Evolutionary conservation across 768 basidiomycete genomes (phyloP).

Genomic region (Mycena leptocephala): DNA sequence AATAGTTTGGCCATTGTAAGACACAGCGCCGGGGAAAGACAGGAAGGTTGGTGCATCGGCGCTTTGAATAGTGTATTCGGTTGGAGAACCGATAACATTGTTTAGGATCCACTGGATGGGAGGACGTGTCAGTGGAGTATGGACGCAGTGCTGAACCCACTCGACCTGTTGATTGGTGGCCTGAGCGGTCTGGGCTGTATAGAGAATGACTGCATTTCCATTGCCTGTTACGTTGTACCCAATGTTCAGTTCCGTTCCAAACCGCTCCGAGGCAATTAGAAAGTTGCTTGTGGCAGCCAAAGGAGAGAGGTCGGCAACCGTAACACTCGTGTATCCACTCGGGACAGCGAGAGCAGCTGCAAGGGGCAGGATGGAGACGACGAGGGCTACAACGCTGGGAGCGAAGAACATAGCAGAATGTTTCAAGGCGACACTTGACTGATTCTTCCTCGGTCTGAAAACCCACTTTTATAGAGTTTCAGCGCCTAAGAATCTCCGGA

Average conservation of each 20-base stretch:
- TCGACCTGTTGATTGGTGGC: not conserved
- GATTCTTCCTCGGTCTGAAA: no score
- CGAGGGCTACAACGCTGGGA: not conserved
- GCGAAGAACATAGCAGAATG: constrained; percentile 17
- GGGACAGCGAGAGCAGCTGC: not conserved
- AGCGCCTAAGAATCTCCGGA: no score
- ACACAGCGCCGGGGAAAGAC: constrained; percentile 7
- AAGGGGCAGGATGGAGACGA: not conserved
- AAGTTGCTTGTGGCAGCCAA: constrained; percentile 10
- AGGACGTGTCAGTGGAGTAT: not conserved
- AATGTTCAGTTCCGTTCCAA: constrained; percentile 4
- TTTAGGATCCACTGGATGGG: constrained; percentile 1
- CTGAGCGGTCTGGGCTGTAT: not conserved
- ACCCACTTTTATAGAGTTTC: no score
- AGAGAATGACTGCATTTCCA: not conserved
- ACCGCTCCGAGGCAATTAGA: not conserved
- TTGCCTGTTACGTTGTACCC: not conserved
- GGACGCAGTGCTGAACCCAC: not conserved
- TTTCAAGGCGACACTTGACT: no score
- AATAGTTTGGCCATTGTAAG: not conserved
- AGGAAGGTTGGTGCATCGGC: not conserved
- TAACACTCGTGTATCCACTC: not conserved
- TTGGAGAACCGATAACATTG: constrained; percentile 7
- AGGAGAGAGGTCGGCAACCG: constrained; percentile 1
- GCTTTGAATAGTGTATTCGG: constrained; percentile 3